Conservation (phyloP, 371 early-diverging fungal genomes). For the Amoeboradix gromovi region DNA sequence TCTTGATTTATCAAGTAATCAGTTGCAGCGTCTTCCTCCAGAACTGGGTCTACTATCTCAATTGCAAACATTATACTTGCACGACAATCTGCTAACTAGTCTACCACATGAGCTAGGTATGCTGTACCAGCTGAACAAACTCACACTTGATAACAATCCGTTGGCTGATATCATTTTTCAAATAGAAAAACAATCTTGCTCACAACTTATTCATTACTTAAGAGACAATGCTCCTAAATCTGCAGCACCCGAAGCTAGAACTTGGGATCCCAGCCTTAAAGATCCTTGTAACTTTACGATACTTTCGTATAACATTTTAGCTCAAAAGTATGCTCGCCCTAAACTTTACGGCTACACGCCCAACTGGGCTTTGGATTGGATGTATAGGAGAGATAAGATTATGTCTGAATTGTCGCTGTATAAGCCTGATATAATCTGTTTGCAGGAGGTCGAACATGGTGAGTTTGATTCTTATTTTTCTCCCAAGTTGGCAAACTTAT, state of each 20-base stretch:
- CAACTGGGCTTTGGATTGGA: conserved; percentile 81
- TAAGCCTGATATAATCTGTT: conserved; percentile 72
- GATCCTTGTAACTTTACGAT: conserved; percentile 39
- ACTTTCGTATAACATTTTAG: conserved; percentile 80
- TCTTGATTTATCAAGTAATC: conserved; percentile 68
- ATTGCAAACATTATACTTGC: conserved; percentile 55
- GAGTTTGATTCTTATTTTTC: conserved; percentile 57
- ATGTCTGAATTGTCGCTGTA: conserved; percentile 56
- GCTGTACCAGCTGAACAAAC: conserved; percentile 58
- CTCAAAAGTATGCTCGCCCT: conserved; percentile 60
- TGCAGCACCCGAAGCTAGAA: neutral
- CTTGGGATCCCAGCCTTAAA: conserved; percentile 1
- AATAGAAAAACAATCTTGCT: neutral
- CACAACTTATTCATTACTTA: neutral
- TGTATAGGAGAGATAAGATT: conserved; percentile 68
- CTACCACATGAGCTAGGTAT: conserved; percentile 78
- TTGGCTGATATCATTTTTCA: conserved; percentile 45
- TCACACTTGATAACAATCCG: conserved; percentile 93
- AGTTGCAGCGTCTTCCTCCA: conserved; percentile 48
- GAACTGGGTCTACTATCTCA: conserved; percentile 61
- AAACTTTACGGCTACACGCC: conserved; percentile 82
- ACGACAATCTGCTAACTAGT: conserved; percentile 64
- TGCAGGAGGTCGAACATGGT: conserved; percentile 73
- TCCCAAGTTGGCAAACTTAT: conserved; percentile 27
- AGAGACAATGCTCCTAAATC: neutral